Base-by-base conservation (phyloP, 73 alveolate genomes). In the Stentor coeruleus region DNA sequence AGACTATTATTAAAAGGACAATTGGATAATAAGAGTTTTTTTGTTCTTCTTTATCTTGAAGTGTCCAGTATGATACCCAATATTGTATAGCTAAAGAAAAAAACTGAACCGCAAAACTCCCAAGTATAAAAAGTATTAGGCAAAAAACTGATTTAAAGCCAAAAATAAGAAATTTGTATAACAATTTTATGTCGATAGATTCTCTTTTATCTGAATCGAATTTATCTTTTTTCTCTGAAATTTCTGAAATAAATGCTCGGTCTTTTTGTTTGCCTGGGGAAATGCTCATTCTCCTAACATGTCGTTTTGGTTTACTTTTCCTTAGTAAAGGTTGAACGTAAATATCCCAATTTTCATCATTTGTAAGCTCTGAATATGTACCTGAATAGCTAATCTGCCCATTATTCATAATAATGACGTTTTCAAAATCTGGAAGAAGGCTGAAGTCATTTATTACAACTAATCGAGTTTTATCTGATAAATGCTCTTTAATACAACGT, bases 381-480 rank as follows among this genome's bases (percentile, higher is more conserved):
- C 66, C 66, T 11, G 28, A 49, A 49, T 11, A 49, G 28, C 20
- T 20, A 6, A 49, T 11, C 6, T 11, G 20, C 39, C 82, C 74
- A 2, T 80, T 82, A 26, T 82, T 82, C 3, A 74, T 38, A 74
- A 76, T 77, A 60, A 59, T 31, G 28, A 39, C 58, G 83, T 74
- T 86, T 11, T 86, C 88, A 38, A 82, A 76, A 11, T 80, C 82
- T 59, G 88, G 82, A 36, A 86, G 81, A 59, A 80, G 87, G 58
- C 89, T 88, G 3, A 95, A 89, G 15, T 86, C 93, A 39, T 89
- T 59, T 55, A 92, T 11, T 6, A 49, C 66, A 49, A 49, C 83
- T 38, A 88, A 83, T 3, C 66, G 66, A 20, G 93, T 88, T 87
- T 87, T 87, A 35, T 86, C 92, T 57, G 85, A 74, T 58, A 92